Base-by-base conservation (phyloP, 1,284 basidiomycete species). In the Pseudozyma flocculosa region DNA sequence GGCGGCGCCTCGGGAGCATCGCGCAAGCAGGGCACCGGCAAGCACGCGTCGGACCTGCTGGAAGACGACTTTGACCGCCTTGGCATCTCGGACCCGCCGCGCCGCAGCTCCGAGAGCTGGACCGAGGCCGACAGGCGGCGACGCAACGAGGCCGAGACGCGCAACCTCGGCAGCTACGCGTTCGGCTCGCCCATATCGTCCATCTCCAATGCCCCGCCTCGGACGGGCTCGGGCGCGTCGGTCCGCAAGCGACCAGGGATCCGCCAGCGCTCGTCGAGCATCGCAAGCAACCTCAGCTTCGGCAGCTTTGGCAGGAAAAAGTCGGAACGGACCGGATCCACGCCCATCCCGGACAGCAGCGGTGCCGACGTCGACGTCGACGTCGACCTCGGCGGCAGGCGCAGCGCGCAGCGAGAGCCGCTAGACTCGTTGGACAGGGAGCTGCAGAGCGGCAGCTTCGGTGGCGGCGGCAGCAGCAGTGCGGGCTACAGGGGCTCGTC, bases 371-470 rank as follows among this genome's bases (percentile, higher is more conserved):
- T 29, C 11, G 26, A n/a, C n/a, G n/a, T n/a, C n/a, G 46, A 34
- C 32, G 48, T 43, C 45, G 44, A 34, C 19, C 38, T 48, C 1
- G 58, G 57, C 54, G 48, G 50, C 21, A 54, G 38, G 30, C 39
- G 43, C 10, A 32, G 44, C 17, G 26, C 24, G 3, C 26, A 29
- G 26, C 26, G 11, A 11, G 54, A 54, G 23, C 47, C 48, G 2
- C 59, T 75, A 61, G 73, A 75, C 34, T 54, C 54, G 11, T 61
- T 75, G 18, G 73, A 75, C 36, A 45, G 61, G 11, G 70, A 75
- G 48, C 54, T 75, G 13, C 73, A 73, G 40, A 48, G 57, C 9
- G 47, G 50, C 10, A n/a, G 23, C 11, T 3, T 19, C 10, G 43
- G 43, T 17, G 15, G 9, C 7, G 32, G 24, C 17, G 10, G 17